Percentiles rank a stretch among this genome's conserved stretches.
phyloP scores from a whole-genome alignment of 1,284 basidiomycete genomes.

The Coriolopsis trogii region DNA sequence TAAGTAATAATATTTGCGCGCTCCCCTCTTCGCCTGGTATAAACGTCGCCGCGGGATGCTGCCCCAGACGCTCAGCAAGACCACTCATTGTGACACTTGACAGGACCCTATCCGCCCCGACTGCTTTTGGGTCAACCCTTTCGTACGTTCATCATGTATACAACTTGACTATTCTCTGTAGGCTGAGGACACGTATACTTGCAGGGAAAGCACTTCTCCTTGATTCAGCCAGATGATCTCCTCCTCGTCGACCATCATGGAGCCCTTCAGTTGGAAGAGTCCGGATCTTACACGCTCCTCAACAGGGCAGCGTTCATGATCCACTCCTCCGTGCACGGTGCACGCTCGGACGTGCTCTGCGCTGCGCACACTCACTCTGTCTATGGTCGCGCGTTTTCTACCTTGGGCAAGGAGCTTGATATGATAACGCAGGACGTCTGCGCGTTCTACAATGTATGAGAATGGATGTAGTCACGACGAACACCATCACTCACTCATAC shows the following conservation, averaged over 20 bases:
- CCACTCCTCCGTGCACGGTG: conserved; percentile 58
- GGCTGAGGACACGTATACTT: too few species aligned
- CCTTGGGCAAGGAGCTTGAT: conserved; percentile 58
- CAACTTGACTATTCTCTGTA: neutral
- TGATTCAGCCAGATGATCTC: conserved; percentile 49
- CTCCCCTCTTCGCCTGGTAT: too few species aligned
- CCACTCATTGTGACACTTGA: too few species aligned
- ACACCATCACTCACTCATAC: neutral
- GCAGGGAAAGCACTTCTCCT: conserved; percentile 46
- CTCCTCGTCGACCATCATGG: conserved; percentile 52
- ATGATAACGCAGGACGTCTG: conserved; percentile 54
- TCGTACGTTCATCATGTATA: too few species aligned
- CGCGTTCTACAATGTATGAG: conserved; percentile 44
- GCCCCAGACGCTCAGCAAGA: too few species aligned
- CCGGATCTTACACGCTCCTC: conserved; percentile 41
- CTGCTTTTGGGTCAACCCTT: conserved; percentile 61
- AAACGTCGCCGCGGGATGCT: neutral
- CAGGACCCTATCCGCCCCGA: conserved; percentile 51
- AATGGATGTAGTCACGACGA: neutral
- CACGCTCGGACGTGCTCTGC: conserved; percentile 64
- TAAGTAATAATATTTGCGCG: too few species aligned
- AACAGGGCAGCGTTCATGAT: conserved; percentile 54
- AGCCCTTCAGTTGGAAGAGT: conserved; percentile 44
- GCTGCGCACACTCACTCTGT: conserved; percentile 70
- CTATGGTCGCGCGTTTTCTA: conserved; percentile 64